phyloP scores from a whole-genome alignment of 306 rosid genomes.

The Mimosa pudica region DNA sequence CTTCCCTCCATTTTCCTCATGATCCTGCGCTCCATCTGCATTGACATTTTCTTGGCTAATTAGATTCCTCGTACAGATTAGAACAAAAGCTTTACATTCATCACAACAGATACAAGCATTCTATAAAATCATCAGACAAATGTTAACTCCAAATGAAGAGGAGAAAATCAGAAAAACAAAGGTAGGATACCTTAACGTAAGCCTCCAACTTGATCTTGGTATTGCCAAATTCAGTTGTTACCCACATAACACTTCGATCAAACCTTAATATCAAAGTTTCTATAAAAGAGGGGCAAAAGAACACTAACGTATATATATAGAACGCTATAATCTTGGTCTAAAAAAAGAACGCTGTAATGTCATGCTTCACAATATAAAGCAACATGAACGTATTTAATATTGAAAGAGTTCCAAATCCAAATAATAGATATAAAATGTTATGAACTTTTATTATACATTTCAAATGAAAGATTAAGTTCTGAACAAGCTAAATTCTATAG shows the following conservation, averaged over 20 bases:
- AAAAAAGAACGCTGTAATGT: background rate
- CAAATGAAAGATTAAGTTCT: background rate
- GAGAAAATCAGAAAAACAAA: background rate
- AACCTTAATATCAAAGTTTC: slow-evolving; percentile 43
- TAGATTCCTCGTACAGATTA: background rate
- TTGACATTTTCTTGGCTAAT: background rate
- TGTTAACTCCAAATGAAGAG: background rate
- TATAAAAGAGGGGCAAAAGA: background rate
- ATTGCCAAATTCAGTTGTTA: slow-evolving; percentile 42
- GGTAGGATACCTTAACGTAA: slow-evolving; percentile 45
- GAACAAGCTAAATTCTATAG: slow-evolving; percentile 3
- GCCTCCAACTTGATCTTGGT: slow-evolving; percentile 52
- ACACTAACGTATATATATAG: background rate
- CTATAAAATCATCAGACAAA: background rate
- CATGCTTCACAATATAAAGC: slow-evolving; percentile 4
- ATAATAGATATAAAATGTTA: too few species aligned
- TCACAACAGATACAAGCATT: background rate
- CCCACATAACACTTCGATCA: slow-evolving; percentile 38
- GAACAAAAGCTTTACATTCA: background rate
- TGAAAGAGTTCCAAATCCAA: slow-evolving; percentile 1
- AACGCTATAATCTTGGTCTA: background rate
- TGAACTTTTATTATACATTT: too few species aligned
- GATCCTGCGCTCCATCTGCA: slow-evolving; percentile 60
- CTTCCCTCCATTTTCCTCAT: slow-evolving; percentile 34
- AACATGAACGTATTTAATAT: background rate